A percentile compares a stretch with the other conserved stretches of the same genome.
These are phyloP conservation scores for Daldinia grandis DNA, from an alignment of 495 filamentous ascomycete genomes.

Conservation along the genomic window DNA sequence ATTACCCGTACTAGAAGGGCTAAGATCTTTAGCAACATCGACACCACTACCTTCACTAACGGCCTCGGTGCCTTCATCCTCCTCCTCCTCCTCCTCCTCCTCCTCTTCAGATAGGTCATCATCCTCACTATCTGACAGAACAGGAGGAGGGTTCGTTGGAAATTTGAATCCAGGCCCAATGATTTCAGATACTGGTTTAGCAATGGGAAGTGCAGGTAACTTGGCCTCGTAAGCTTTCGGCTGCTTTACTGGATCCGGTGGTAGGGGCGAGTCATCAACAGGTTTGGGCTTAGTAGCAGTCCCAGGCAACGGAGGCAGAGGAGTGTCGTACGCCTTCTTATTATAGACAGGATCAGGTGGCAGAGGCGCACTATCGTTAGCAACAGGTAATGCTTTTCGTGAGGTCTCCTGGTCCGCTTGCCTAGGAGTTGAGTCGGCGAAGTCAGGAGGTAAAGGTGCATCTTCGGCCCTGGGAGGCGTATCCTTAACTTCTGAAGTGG, in stretches of 20 bases:
- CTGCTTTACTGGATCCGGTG: constrained; percentile 45
- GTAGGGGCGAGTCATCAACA: constrained; percentile 31
- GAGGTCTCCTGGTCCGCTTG: constrained; percentile 4
- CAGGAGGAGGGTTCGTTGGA: constrained; percentile 40
- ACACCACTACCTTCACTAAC: constrained; percentile 67
- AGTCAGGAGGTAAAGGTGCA: constrained; percentile 70
- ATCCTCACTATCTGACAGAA: constrained; percentile 48
- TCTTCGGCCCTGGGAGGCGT: constrained; percentile 52
- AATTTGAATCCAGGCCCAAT: constrained; percentile 44
- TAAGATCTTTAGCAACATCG: constrained; percentile 74
- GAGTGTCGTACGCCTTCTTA: constrained; percentile 48
- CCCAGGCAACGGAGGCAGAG: constrained; percentile 51
- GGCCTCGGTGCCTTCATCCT: constrained; percentile 55
- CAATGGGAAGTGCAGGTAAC: constrained; percentile 34
- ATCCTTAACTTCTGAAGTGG: constrained; percentile 45
- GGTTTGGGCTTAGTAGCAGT: constrained; percentile 36
- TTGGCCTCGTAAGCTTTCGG: constrained; percentile 35
- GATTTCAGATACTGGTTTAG: constrained; percentile 26
- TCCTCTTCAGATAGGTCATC: constrained; percentile 57
- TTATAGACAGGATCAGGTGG: constrained; percentile 54
- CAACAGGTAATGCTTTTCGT: constrained; percentile 24
- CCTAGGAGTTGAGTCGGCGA: constrained; percentile 41
- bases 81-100: constrained; percentile 43
- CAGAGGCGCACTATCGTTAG: constrained; percentile 48
- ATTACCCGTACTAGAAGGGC: constrained; percentile 57